phyloP scores from a whole-genome alignment of 352 stramenopile species.

The Pythium coloratum region DNA sequence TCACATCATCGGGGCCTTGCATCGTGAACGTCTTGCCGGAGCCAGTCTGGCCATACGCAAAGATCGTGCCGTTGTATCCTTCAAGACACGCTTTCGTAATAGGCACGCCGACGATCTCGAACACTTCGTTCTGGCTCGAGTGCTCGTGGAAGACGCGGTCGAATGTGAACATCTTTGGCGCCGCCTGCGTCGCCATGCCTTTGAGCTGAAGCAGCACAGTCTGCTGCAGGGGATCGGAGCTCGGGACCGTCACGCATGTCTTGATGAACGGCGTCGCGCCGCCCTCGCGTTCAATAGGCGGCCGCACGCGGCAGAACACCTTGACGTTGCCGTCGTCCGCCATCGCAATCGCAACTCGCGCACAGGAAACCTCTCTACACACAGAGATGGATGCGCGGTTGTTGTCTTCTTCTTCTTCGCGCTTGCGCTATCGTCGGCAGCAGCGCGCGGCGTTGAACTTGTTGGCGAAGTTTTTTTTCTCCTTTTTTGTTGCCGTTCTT shows the following conservation, averaged over 20 bases:
- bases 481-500: not conserved
- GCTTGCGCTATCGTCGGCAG: no score
- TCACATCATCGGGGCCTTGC: slow-evolving; percentile 74
- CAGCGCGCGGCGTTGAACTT: not conserved
- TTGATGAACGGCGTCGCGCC: slow-evolving; percentile 44
- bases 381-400: not conserved
- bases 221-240: slow-evolving; percentile 45
- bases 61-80: slow-evolving; percentile 88
- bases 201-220: slow-evolving; percentile 64
- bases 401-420: not conserved
- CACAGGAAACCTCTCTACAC: not conserved
- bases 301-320: slow-evolving; percentile 86
- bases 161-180: slow-evolving; percentile 85
- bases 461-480: not conserved
- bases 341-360: slow-evolving; percentile 17
- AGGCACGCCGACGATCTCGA: slow-evolving; percentile 82
- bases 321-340: slow-evolving; percentile 72
- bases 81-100: slow-evolving; percentile 78
- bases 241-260: slow-evolving; percentile 64
- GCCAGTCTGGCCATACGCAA: slow-evolving; percentile 84
- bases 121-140: slow-evolving; percentile 91
- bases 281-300: slow-evolving; percentile 74
- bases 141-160: slow-evolving; percentile 90
- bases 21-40: slow-evolving; percentile 88
- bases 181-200: slow-evolving; percentile 26